A percentile compares a stretch with the other conserved stretches of the same genome.
Evolutionary conservation across 495 filamentous ascomycete species (phyloP).

Genomic region (Acidiella bohemica): DNA sequence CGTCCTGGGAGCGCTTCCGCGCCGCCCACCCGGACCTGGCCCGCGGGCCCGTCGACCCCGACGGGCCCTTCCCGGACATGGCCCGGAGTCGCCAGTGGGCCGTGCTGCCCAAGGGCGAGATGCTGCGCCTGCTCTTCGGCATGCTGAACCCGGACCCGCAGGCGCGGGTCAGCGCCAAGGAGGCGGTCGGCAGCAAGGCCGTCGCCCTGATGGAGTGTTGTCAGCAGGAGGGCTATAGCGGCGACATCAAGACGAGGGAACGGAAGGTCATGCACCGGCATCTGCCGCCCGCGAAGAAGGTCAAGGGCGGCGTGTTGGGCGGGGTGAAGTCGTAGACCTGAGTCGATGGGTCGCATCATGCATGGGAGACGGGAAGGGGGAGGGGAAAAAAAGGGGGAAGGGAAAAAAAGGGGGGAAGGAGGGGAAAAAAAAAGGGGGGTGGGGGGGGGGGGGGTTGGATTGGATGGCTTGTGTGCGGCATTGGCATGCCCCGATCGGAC

Average conservation of each 20-base stretch:
- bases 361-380: no score
- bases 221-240: slow-evolving; percentile 28
- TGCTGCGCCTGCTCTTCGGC: slow-evolving; percentile 51
- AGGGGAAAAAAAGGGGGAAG: no score
- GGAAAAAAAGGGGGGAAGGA: no score
- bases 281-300: slow-evolving; percentile 21
- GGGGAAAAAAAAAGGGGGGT: no score
- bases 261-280: slow-evolving; percentile 23
- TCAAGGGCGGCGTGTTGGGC: slow-evolving; percentile 6
- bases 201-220: slow-evolving; percentile 61
- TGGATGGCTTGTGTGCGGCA: no score
- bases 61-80: slow-evolving; percentile 34
- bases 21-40: slow-evolving; percentile 35
- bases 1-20: slow-evolving; percentile 51
- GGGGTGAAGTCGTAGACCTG: background rate
- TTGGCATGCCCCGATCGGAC: no score
- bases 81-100: slow-evolving; percentile 27
- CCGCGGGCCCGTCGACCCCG: slow-evolving; percentile 34
- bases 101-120: slow-evolving; percentile 34
- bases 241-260: slow-evolving; percentile 14
- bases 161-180: slow-evolving; percentile 48
- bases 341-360: no score
- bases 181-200: slow-evolving; percentile 47
- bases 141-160: slow-evolving; percentile 64
- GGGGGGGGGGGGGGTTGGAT: no score